These are phyloP conservation scores for Neurospora sp. DNA, from an alignment of 495 filamentous ascomycete species.

Conservation along the genomic window DNA sequence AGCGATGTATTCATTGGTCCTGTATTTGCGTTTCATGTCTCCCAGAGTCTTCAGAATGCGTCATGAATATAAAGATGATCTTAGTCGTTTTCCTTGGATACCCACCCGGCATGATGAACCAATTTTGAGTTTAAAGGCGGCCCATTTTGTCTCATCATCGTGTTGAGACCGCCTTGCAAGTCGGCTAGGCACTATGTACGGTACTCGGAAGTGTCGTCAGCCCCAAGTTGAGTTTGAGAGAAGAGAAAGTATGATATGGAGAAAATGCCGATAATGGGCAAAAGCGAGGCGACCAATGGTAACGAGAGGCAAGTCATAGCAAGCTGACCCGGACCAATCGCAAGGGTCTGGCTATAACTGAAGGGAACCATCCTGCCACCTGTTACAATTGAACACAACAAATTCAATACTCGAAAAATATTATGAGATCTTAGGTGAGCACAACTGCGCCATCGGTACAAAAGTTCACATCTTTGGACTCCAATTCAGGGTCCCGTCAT, in stretches of 20 bases:
- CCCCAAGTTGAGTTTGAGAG: not conserved
- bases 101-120: not conserved
- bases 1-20: not conserved
- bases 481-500: not conserved
- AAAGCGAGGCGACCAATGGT: slow-evolving; percentile 16
- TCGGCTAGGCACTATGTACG: not conserved
- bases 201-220: not conserved
- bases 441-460: not conserved
- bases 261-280: not conserved
- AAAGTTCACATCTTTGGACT: not conserved
- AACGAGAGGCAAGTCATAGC: not conserved
- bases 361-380: not conserved
- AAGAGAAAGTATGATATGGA: not conserved
- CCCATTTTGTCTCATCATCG: not conserved
- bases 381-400: not conserved
- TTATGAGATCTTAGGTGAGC: not conserved
- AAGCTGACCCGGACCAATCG: slow-evolving; percentile 2
- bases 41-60: not conserved
- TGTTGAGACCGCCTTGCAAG: not conserved
- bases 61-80: not conserved
- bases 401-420: not conserved
- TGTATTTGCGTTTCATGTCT: not conserved
- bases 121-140: not conserved
- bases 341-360: not conserved
- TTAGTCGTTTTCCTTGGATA: not conserved